phyloP scores from a whole-genome alignment of 345 rosid genomes.

The Nasturtium officinale region DNA sequence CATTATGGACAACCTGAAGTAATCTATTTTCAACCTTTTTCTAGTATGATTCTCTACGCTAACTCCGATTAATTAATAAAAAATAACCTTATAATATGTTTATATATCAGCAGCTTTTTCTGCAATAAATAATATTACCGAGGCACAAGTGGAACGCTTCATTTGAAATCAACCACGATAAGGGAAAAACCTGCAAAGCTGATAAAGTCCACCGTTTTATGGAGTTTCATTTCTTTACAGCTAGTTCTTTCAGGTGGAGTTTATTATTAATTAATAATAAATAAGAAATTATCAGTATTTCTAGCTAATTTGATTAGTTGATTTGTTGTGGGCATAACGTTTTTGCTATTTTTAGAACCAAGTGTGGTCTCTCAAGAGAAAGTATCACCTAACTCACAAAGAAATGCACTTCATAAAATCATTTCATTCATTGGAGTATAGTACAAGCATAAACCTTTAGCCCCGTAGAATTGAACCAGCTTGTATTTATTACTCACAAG shows the following conservation, averaged over 20 bases:
- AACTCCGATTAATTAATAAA: conserved; percentile 28
- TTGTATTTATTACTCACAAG: conserved; percentile 12
- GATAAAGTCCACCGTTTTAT: conserved; percentile 7
- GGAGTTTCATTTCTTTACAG: conserved; percentile 41
- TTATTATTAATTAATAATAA: neutral
- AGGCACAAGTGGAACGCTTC: conserved; percentile 36
- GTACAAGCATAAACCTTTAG: conserved; percentile 22
- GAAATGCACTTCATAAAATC: neutral
- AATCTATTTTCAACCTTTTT: conserved; percentile 38
- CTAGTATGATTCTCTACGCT: conserved; percentile 38
- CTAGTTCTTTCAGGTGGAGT: conserved; percentile 25
- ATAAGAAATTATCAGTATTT: conserved; percentile 4
- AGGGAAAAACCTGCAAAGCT: conserved; percentile 38
- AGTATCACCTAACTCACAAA: neutral
- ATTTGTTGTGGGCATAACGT: conserved; percentile 1
- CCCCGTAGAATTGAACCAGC: neutral
- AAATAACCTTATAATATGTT: conserved; percentile 16
- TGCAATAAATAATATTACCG: conserved; percentile 34
- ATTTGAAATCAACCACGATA: conserved; percentile 29
- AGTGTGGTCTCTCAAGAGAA: neutral
- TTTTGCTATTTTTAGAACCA: neutral
- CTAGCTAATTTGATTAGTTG: conserved; percentile 14
- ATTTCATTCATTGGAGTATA: conserved; percentile 2
- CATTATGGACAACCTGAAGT: conserved; percentile 38
- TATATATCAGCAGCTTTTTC: conserved; percentile 28